phyloP scores from a whole-genome alignment of 108 stramenopile genomes.

The Stephanodiscus minutulus region DNA sequence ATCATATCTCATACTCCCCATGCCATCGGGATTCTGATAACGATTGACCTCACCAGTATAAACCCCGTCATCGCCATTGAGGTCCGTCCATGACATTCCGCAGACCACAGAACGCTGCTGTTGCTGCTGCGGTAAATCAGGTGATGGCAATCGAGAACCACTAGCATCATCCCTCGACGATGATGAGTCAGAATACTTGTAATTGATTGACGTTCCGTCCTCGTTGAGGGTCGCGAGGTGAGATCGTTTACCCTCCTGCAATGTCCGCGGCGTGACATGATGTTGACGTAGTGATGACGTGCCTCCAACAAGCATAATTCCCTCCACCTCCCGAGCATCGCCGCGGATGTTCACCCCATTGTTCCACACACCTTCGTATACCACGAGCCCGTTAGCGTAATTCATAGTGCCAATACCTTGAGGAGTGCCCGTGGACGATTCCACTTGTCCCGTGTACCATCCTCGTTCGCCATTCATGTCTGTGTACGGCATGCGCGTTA shows the following conservation, averaged over 20 bases:
- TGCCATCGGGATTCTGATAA: constrained; percentile 35
- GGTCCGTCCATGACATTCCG: constrained; percentile 37
- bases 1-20: constrained; percentile 40
- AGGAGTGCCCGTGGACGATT: constrained; percentile 26
- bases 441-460: constrained; percentile 49
- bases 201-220: constrained; percentile 15
- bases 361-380: constrained; percentile 31
- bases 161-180: not conserved
- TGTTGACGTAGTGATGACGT: constrained; percentile 17
- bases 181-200: constrained; percentile 2
- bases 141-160: not conserved
- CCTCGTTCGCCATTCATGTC: constrained; percentile 34
- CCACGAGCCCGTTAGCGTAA: constrained; percentile 31
- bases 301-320: not conserved
- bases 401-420: constrained; percentile 46
- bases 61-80: constrained; percentile 6
- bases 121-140: constrained; percentile 1
- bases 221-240: constrained; percentile 26
- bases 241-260: not conserved
- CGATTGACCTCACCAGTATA: constrained; percentile 46
- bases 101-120: constrained; percentile 27
- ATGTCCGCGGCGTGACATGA: not conserved
- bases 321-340: constrained; percentile 17
- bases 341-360: constrained; percentile 23
- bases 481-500: constrained; percentile 50